These are phyloP conservation scores for Metarhizium anisopliae DNA, from an alignment of 2,329 filamentous ascomycete species.

Conservation along the genomic window DNA sequence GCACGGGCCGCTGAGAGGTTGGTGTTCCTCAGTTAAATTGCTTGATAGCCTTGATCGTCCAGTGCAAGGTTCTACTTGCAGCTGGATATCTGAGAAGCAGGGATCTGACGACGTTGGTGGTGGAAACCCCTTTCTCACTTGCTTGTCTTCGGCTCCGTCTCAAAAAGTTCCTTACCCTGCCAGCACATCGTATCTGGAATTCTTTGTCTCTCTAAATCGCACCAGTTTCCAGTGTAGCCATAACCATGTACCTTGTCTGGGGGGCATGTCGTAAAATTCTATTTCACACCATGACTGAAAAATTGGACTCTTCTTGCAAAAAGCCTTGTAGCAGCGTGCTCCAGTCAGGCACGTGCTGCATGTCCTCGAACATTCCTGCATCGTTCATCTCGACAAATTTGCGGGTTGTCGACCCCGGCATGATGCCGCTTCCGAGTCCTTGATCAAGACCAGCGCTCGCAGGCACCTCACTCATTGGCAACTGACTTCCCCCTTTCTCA, in stretches of 20 bases:
- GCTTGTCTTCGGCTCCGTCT: neutral
- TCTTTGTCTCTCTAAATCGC: neutral
- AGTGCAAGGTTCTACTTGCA: neutral
- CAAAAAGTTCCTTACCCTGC: neutral
- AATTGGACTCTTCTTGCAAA: conserved; percentile 15
- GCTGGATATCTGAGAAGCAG: neutral
- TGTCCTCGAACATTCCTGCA: conserved; percentile 1
- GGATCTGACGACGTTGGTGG: neutral
- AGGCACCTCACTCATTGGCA: neutral
- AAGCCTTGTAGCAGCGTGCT: conserved; percentile 20
- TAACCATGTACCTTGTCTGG: neutral
- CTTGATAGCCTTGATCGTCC: too few species aligned
- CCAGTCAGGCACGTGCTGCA: conserved; percentile 18
- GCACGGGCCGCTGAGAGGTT: neutral
- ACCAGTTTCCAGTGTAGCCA: neutral
- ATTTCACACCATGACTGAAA: conserved; percentile 9
- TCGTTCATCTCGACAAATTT: neutral
- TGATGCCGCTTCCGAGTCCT: neutral
- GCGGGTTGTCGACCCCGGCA: neutral
- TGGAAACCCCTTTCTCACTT: neutral
- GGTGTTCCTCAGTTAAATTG: neutral
- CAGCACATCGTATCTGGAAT: neutral
- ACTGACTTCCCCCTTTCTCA: neutral
- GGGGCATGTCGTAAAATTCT: neutral
- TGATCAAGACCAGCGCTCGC: neutral